phyloP scores from a whole-genome alignment of 495 filamentous ascomycete species.

The Tirmania nivea region DNA sequence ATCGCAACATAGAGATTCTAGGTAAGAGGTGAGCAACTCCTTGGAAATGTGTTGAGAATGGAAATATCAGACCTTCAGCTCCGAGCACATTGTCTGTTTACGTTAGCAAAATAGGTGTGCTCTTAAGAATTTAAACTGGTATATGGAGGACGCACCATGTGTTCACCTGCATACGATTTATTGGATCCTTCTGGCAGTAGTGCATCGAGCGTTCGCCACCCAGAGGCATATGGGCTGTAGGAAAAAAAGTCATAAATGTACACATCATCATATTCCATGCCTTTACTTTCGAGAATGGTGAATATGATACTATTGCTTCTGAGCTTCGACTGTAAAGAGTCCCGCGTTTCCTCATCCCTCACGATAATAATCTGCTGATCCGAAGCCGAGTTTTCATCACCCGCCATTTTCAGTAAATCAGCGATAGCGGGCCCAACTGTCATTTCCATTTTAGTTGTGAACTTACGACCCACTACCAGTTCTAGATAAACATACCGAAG shows the following conservation, averaged over 20 bases:
- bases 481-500: constrained; percentile 9
- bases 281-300: constrained; percentile 26
- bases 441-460: background rate
- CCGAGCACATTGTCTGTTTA: too few relatives aligned
- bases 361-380: constrained; percentile 27
- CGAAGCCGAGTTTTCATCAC: constrained; percentile 10
- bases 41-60: too few relatives aligned
- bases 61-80: too few relatives aligned
- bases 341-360: constrained; percentile 20
- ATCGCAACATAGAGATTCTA: background rate
- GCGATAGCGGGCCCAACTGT: constrained; percentile 4
- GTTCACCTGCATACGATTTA: too few relatives aligned
- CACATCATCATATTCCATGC: constrained; percentile 29
- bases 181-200: too few relatives aligned
- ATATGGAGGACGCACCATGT: too few relatives aligned
- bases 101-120: too few relatives aligned
- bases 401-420: background rate
- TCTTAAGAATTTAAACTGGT: too few relatives aligned
- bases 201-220: too few relatives aligned
- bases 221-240: background rate
- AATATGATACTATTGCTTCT: constrained; percentile 14
- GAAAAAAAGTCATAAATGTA: constrained; percentile 22
- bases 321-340: constrained; percentile 5
- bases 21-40: background rate
- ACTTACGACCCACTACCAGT: background rate